Percentiles rank a stretch among this genome's conserved stretches.
Evolutionary conservation across 2,329 filamentous ascomycete genomes (phyloP).

Genomic region (Didymella lethalis): DNA sequence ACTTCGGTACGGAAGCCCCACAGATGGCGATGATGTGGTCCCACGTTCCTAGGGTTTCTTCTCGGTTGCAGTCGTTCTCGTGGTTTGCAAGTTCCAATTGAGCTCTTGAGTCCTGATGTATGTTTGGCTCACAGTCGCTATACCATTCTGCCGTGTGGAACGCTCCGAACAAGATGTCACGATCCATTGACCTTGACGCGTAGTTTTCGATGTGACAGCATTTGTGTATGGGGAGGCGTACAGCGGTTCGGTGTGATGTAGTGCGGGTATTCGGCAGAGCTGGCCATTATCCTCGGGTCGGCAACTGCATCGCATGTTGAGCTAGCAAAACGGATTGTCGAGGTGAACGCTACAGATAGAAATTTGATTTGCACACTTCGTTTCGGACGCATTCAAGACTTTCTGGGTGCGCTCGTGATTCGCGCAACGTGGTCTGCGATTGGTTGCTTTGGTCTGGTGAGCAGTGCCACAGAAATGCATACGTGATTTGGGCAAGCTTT

Average conservation of each 20-base stretch:
- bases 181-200: background rate
- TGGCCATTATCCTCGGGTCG: background rate
- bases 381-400: background rate
- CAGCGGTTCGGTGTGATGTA: background rate
- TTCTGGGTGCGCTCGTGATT: background rate
- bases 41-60: too few species aligned
- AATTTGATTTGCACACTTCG: background rate
- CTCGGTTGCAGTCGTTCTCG: too few species aligned
- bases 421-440: background rate
- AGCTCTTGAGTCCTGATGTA: background rate
- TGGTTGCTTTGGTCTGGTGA: background rate
- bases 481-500: background rate
- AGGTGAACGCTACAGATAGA: background rate
- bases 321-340: background rate
- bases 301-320: background rate
- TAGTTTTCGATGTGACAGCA: background rate
- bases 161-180: background rate
- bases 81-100: background rate
- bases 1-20: too few species aligned
- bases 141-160: background rate
- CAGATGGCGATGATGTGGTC: too few species aligned
- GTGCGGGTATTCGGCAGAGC: background rate
- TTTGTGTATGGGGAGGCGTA: background rate
- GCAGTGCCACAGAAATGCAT: background rate
- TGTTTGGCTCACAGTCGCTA: background rate